Base-by-base conservation (phyloP, 2,329 filamentous ascomycete genomes). In the Penicillium sclerotiorum region DNA sequence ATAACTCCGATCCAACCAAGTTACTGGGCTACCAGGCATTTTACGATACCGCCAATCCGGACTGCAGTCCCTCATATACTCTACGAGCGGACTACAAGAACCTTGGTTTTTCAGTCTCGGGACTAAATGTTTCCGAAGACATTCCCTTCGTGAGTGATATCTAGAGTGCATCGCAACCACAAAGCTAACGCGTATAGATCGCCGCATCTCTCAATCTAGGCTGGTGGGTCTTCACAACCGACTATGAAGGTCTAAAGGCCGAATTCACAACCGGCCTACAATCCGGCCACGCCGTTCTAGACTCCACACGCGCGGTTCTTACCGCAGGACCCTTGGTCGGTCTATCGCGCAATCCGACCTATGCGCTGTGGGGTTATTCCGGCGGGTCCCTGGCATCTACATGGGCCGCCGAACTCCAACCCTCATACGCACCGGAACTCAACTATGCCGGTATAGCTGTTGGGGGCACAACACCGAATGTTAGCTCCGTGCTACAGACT, bases 201-300 rank as follows among this genome's bases (percentile, higher is more conserved):
- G 47, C 59, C 6, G 37, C 57, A 8, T 67, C 70, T 2, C 68
- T 80, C 1, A 64, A 65, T n/a, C 64, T 49, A 12, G 76, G 77
- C 5, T 79, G 75, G 75, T 67, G 72, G 35, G 73, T 80, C 21
- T 73, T 71, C 39, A 65, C 75, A 7, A 75, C 77, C 0, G 78
- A 80, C 56, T 76, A 70, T 42, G 71, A 77, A 52, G 74, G 74
- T 0, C 74, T 74, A 1, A 55, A 59, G 5, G 77, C 73, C 1
- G 64, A 69, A 13, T 79, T 74, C 53, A 60, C 65, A 0, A 69
- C 70, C 0, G 73, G 73, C 1, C 62, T 75, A 2, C 62, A 70
- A 42, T 65, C 69, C 1, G 76, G 75, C 22, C 71, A 77, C 36
- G 72, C 73, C 0, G 74, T 71, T 4, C 56, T 77, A 5, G 72